A percentile compares a stretch with the other conserved stretches of the same genome.
These are phyloP conservation scores for Aspergillus quadricinctus DNA, from an alignment of 2,329 filamentous ascomycete genomes.

Conservation along the genomic window DNA sequence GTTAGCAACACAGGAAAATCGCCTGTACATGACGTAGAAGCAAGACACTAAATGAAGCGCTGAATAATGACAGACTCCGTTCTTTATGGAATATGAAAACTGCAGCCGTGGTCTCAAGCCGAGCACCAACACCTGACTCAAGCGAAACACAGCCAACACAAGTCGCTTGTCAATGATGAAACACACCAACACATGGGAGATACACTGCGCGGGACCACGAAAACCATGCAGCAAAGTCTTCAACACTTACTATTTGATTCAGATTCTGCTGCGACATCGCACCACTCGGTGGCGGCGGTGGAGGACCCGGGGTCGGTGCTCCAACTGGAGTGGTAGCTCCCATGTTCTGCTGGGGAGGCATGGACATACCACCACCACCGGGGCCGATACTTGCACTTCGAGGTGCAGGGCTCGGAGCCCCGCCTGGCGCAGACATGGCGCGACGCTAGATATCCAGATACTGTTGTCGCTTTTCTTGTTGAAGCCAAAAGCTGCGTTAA, in stretches of 20 bases:
- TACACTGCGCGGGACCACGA: neutral
- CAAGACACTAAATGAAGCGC: conserved; percentile 55
- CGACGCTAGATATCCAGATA: conserved; percentile 6
- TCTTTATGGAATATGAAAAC: neutral
- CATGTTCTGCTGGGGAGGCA: conserved; percentile 47
- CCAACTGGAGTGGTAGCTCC: conserved; percentile 46
- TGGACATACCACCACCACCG: conserved; percentile 38
- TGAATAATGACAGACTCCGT: neutral
- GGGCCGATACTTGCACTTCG: conserved; percentile 48
- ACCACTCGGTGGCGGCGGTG: conserved; percentile 30
- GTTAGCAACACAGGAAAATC: conserved; percentile 5
- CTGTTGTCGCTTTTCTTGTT: neutral
- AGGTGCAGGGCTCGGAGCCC: conserved; percentile 46
- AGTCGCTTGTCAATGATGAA: neutral
- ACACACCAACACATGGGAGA: neutral
- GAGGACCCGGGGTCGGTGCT: conserved; percentile 37
- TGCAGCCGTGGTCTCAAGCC: neutral
- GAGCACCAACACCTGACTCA: neutral
- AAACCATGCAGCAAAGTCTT: conserved; percentile 6
- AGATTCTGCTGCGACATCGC: conserved; percentile 79
- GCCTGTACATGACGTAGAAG: conserved; percentile 1
- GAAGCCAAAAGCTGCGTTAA: neutral
- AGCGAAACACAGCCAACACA: neutral
- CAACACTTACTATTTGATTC: conserved; percentile 81
- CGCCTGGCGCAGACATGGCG: conserved; percentile 43